Evolutionary conservation across 2,329 filamentous ascomycete genomes (phyloP).

Genomic region (Talaromyces sp.): DNA sequence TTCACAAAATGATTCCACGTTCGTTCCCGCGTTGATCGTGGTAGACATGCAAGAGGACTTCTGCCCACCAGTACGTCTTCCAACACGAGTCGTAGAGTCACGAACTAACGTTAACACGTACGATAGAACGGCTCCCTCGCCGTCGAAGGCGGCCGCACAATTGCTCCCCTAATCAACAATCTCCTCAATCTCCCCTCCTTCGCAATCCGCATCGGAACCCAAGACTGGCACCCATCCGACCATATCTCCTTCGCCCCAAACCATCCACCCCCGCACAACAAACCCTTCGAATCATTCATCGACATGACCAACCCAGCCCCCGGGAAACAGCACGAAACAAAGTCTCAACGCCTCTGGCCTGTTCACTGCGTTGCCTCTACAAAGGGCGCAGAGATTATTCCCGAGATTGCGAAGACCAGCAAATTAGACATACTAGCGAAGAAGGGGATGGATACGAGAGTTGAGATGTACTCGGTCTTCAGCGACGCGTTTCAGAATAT

Average conservation of each 20-base stretch:
- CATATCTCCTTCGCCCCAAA: conserved; percentile 89
- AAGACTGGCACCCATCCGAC: conserved; percentile 79
- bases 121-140: conserved; percentile 76
- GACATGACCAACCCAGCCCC: conserved; percentile 53
- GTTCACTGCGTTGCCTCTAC: conserved; percentile 80
- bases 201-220: conserved; percentile 73
- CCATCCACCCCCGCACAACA: conserved; percentile 61
- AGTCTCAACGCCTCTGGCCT: conserved; percentile 77
- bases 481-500: conserved; percentile 67
- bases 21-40: conserved; percentile 63
- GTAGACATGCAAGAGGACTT: conserved; percentile 95
- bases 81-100: too few species aligned
- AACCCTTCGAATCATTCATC: conserved; percentile 64
- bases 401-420: conserved; percentile 58
- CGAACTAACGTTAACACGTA: background rate
- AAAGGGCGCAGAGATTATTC: conserved; percentile 67
- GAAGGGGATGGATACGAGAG: conserved; percentile 69
- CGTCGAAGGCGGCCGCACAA: conserved; percentile 68
- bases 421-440: conserved; percentile 65
- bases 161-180: conserved; percentile 68
- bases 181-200: conserved; percentile 69
- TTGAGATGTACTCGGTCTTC: conserved; percentile 96
- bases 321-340: conserved; percentile 57
- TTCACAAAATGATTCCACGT: conserved; percentile 22
- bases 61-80: conserved; percentile 72